phyloP scores from a whole-genome alignment of 441 rosid species.

The Adansonia rubrostipa region DNA sequence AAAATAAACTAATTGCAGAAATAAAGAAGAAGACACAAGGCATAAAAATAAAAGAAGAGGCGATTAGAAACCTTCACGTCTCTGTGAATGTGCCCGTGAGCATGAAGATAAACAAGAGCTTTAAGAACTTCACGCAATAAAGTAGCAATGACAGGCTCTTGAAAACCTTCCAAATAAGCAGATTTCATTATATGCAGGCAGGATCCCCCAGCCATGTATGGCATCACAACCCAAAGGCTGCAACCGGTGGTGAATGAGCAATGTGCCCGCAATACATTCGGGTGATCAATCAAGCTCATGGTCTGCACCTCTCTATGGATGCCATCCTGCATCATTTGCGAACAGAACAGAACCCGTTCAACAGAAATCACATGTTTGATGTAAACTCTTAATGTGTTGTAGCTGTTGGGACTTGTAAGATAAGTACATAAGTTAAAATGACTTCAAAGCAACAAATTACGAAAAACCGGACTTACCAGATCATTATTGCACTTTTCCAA shows the following conservation, averaged over 20 bases:
- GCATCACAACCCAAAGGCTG: constrained; percentile 98
- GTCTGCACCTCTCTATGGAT: constrained; percentile 96
- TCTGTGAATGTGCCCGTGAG: constrained; percentile 95
- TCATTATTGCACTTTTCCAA: constrained; percentile 94
- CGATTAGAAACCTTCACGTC: constrained; percentile 80
- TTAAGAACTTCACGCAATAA: constrained; percentile 87
- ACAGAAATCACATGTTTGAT: no score
- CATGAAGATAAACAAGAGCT: constrained; percentile 97
- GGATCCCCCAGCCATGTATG: constrained; percentile 98
- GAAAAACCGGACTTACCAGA: constrained; percentile 59
- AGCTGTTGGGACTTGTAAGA: not conserved
- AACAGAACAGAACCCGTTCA: no score
- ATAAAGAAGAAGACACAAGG: no score
- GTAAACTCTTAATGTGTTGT: no score
- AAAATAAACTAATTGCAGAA: not conserved
- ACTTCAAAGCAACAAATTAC: constrained; percentile 16
- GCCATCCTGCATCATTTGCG: constrained; percentile 69
- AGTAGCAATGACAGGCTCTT: constrained; percentile 89
- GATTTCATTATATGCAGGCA: constrained; percentile 97
- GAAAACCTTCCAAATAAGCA: constrained; percentile 85
- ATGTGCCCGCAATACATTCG: constrained; percentile 87
- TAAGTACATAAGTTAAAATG: constrained; percentile 12
- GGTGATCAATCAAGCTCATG: constrained; percentile 91
- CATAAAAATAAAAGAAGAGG: constrained; percentile 19
- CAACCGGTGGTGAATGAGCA: constrained; percentile 91